These are phyloP conservation scores for Urostyla sp. DNA, from an alignment of 73 alveolate species.

Conservation along the genomic window DNA sequence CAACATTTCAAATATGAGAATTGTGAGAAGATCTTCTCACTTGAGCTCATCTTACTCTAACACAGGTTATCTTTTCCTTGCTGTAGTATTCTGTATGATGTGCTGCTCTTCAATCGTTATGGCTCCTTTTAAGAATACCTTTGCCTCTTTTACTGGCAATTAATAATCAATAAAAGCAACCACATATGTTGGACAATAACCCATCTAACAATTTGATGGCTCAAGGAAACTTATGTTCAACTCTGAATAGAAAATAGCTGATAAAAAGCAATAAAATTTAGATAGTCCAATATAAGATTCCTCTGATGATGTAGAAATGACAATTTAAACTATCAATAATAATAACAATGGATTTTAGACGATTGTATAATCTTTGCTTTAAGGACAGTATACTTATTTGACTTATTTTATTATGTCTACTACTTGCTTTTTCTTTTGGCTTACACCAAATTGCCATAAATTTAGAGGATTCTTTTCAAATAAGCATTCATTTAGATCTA, in stretches of 20 bases:
- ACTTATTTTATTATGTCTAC: slow-evolving; percentile 12
- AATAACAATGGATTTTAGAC: slow-evolving; percentile 1
- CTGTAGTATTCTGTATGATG: slow-evolving; percentile 43
- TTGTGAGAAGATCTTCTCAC: slow-evolving; percentile 20
- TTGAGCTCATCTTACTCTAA: slow-evolving; percentile 22
- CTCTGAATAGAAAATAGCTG: neutral
- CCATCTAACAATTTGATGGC: neutral
- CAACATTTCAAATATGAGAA: neutral
- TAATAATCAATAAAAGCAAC: too few relatives aligned
- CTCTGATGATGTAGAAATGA: neutral
- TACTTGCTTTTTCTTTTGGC: slow-evolving; percentile 43
- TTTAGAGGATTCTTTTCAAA: neutral
- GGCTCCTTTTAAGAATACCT: neutral
- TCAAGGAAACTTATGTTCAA: neutral
- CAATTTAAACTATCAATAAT: neutral
- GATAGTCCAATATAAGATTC: slow-evolving; percentile 16
- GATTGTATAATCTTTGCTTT: neutral
- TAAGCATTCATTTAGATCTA: too few relatives aligned
- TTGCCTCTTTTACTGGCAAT: neutral
- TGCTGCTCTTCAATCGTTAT: slow-evolving; percentile 35
- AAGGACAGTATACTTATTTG: slow-evolving; percentile 40
- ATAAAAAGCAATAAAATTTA: neutral
- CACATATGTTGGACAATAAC: neutral
- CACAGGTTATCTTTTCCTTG: slow-evolving; percentile 47
- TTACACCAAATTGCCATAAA: slow-evolving; percentile 30